phyloP scores from a whole-genome alignment of 257 asterid species.

The Scutellaria galericulata region DNA sequence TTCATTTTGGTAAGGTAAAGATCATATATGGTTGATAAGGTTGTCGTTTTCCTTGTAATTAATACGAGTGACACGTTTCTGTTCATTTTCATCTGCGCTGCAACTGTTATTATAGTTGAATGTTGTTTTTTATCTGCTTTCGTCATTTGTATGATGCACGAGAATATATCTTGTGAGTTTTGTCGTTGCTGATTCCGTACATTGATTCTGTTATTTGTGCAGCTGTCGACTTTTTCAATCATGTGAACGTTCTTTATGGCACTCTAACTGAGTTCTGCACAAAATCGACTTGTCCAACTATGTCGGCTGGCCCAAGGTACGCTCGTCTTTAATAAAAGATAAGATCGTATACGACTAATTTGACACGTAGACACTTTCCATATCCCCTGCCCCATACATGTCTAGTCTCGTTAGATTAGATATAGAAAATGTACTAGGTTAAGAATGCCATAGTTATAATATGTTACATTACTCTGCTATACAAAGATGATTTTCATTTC shows the following conservation, averaged over 20 bases:
- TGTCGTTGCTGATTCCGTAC: constrained; percentile 27
- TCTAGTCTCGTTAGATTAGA: no score
- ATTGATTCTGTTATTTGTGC: constrained; percentile 33
- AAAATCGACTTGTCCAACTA: constrained; percentile 51
- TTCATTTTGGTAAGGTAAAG: no score
- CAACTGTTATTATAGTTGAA: not conserved
- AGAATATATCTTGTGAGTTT: not conserved
- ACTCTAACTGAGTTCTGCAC: constrained; percentile 70
- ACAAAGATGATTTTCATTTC: no score
- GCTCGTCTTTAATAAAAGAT: constrained; percentile 18
- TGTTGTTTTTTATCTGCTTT: not conserved
- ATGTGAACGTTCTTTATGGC: constrained; percentile 50
- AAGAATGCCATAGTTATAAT: not conserved
- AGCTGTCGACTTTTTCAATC: constrained; percentile 68
- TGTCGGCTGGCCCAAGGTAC: constrained; percentile 67
- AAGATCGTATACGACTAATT: not conserved
- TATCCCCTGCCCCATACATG: not conserved
- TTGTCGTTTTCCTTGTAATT: constrained; percentile 21
- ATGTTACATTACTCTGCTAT: not conserved
- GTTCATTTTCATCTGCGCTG: not conserved
- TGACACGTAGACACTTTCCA: not conserved
- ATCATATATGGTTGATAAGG: not conserved
- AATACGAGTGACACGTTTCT: not conserved
- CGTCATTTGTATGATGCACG: not conserved
- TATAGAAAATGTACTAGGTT: not conserved